These are phyloP conservation scores for Zarea fungicola DNA, from an alignment of 2,329 filamentous ascomycete genomes.

Conservation along the genomic window DNA sequence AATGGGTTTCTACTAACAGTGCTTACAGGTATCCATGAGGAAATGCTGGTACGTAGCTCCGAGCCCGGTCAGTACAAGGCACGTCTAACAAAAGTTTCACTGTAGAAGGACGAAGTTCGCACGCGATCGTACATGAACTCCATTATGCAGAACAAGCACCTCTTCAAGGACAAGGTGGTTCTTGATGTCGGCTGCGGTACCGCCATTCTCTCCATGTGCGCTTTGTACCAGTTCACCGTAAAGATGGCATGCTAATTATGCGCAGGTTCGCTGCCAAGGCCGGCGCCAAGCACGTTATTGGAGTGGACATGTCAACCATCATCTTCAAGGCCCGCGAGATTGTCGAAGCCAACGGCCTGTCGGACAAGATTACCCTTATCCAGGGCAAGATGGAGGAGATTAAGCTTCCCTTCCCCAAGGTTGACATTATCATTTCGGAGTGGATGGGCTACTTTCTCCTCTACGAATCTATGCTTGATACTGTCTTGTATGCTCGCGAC, in stretches of 20 bases:
- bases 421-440: slow-evolving; percentile 99
- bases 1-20: background rate
- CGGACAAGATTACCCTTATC: slow-evolving; percentile 92
- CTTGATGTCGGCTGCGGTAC: slow-evolving; percentile 98
- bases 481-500: slow-evolving; percentile 93
- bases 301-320: slow-evolving; percentile 99
- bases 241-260: background rate
- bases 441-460: slow-evolving; percentile 99
- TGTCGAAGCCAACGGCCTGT: slow-evolving; percentile 84
- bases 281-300: slow-evolving; percentile 96
- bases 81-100: slow-evolving; percentile 14
- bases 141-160: slow-evolving; percentile 94
- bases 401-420: slow-evolving; percentile 83
- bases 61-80: background rate
- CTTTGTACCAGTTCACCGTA: slow-evolving; percentile 13
- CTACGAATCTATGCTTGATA: slow-evolving; percentile 99
- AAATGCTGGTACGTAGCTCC: slow-evolving; percentile 77
- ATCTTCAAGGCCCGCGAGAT: slow-evolving; percentile 98
- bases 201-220: slow-evolving; percentile 95
- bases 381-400: slow-evolving; percentile 99
- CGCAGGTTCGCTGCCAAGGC: slow-evolving; percentile 91
- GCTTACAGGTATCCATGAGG: slow-evolving; percentile 82
- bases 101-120: slow-evolving; percentile 94
- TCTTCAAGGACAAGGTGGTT: slow-evolving; percentile 77
- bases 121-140: slow-evolving; percentile 95